phyloP scores from a whole-genome alignment of 2,329 filamentous ascomycete species.

The Bipolaris oryzae region DNA sequence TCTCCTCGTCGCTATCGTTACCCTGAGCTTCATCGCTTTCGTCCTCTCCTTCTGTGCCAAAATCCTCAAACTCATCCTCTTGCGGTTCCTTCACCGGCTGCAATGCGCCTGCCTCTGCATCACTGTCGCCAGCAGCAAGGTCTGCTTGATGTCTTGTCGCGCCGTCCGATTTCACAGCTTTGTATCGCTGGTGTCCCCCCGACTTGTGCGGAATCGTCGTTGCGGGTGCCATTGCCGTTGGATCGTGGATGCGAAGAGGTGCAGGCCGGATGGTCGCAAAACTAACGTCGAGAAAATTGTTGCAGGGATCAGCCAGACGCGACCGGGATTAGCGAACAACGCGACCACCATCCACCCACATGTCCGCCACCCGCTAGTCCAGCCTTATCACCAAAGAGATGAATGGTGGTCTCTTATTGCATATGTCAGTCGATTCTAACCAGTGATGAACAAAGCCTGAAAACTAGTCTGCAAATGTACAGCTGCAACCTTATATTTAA shows the following conservation, averaged over 20 bases:
- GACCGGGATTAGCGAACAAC: constrained; percentile 24
- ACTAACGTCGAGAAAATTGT: constrained; percentile 40
- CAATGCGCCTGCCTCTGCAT: constrained; percentile 32
- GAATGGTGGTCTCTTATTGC: not conserved
- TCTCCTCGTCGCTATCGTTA: constrained; percentile 27
- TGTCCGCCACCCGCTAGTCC: not conserved
- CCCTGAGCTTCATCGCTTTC: constrained; percentile 8
- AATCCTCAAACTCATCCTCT: constrained; percentile 37
- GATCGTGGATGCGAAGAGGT: constrained; percentile 20
- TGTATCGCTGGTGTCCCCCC: constrained; percentile 30
- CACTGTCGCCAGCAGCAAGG: constrained; percentile 29
- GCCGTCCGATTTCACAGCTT: constrained; percentile 21
- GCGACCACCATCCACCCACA: constrained; percentile 17
- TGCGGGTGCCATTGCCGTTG: constrained; percentile 37
- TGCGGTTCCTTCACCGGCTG: constrained; percentile 25
- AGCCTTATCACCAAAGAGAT: not conserved
- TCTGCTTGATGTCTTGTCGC: constrained; percentile 19
- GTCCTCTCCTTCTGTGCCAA: constrained; percentile 23
- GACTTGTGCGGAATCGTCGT: constrained; percentile 30
- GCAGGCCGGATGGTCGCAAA: constrained; percentile 26
- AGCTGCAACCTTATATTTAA: not conserved
- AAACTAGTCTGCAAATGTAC: no score
- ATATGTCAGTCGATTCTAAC: not conserved
- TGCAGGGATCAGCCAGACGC: constrained; percentile 35
- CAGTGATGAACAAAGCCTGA: no score